Percentiles rank a stretch among this genome's conserved stretches.
phyloP scores from a whole-genome alignment of 257 asterid species.

The Plantago elongata region DNA sequence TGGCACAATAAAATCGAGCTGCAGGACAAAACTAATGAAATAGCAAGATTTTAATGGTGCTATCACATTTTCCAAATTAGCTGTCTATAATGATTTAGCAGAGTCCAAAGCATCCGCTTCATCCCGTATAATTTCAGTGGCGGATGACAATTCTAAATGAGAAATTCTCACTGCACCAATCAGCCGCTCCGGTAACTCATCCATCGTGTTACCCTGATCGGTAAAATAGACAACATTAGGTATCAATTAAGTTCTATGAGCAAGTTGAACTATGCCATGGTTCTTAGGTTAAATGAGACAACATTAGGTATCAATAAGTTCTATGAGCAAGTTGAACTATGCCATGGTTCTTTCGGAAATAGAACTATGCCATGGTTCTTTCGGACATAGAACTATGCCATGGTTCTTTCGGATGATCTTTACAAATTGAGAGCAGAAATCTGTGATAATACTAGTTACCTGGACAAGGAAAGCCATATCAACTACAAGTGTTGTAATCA shows the following conservation, averaged over 20 bases:
- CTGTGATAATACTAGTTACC: constrained; percentile 35
- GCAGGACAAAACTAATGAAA: too few relatives aligned
- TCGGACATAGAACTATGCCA: too few relatives aligned
- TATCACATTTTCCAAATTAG: not conserved
- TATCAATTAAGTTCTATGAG: too few relatives aligned
- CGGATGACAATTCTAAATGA: constrained; percentile 52
- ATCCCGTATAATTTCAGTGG: constrained; percentile 41
- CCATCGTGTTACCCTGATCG: constrained; percentile 44
- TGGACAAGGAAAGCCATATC: constrained; percentile 99
- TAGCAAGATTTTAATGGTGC: too few relatives aligned
- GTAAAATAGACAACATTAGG: not conserved
- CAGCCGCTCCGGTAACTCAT: constrained; percentile 59
- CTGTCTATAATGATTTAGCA: constrained; percentile 14
- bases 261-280: too few relatives aligned
- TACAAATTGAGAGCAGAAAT: not conserved
- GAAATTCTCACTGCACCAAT: constrained; percentile 59
- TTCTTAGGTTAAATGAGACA: too few relatives aligned
- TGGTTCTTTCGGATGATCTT: not conserved
- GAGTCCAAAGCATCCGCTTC: constrained; percentile 32
- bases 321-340: too few relatives aligned
- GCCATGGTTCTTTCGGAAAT: too few relatives aligned
- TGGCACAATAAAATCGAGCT: too few relatives aligned
- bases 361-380: too few relatives aligned
- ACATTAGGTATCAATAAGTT: too few relatives aligned
- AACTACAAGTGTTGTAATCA: constrained; percentile 81